Percentiles rank a stretch among this genome's conserved stretches.
phyloP scores from a whole-genome alignment of 73 alveolate species.

The Paramecium pentaurelia region DNA sequence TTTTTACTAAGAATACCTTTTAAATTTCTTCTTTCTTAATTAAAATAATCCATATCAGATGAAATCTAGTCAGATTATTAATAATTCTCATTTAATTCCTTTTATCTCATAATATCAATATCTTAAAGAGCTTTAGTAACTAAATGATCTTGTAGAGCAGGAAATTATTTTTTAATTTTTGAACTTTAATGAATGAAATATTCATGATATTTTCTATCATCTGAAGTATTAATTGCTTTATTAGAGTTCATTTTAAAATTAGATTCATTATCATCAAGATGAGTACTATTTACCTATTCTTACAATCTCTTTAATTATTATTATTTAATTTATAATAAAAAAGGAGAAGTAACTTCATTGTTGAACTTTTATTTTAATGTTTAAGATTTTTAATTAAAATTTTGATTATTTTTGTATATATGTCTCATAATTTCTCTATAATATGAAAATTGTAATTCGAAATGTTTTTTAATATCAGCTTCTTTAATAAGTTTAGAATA shows the following conservation, averaged over 20 bases:
- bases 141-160: background rate
- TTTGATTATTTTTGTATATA: background rate
- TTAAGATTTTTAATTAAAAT: background rate
- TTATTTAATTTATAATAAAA: background rate
- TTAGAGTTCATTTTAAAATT: background rate
- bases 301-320: background rate
- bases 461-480: background rate
- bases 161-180: background rate
- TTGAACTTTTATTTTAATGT: background rate
- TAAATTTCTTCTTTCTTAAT: background rate
- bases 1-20: background rate
- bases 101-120: background rate
- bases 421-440: background rate
- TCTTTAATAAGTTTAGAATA: background rate
- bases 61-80: background rate
- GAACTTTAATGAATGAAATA: background rate
- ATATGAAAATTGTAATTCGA: background rate
- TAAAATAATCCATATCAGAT: background rate
- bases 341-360: constrained; percentile 2
- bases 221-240: background rate
- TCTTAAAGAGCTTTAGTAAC: constrained; percentile 1
- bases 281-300: background rate
- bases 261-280: background rate
- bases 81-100: background rate
- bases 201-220: constrained; percentile 34